Evolutionary conservation across 2,329 filamentous ascomycete genomes (phyloP).

Genomic region (Phialocephala sp.): DNA sequence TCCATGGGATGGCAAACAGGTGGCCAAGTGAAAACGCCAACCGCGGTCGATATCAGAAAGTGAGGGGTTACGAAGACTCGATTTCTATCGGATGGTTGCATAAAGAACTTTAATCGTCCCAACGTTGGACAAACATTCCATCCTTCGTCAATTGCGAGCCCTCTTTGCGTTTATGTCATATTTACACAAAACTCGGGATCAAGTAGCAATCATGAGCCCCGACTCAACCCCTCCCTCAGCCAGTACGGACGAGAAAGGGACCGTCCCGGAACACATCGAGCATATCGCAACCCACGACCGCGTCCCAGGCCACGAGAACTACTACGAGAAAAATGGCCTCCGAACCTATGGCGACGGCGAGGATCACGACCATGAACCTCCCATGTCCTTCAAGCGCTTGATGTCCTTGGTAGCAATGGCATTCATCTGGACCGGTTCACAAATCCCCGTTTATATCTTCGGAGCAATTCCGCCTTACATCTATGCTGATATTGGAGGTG

Average conservation of each 20-base stretch:
- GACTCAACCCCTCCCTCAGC: constrained; percentile 20
- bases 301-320: constrained; percentile 29
- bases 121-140: too few species aligned
- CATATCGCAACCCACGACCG: constrained; percentile 29
- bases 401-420: constrained; percentile 64
- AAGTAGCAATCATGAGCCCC: constrained; percentile 14
- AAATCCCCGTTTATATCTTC: constrained; percentile 61
- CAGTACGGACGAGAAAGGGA: constrained; percentile 16
- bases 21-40: constrained; percentile 6
- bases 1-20: constrained; percentile 1
- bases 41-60: constrained; percentile 13
- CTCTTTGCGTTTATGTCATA: not conserved
- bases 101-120: constrained; percentile 6
- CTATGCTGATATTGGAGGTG: constrained; percentile 62
- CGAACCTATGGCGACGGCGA: constrained; percentile 53
- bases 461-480: constrained; percentile 57
- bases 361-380: constrained; percentile 52
- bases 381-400: constrained; percentile 54
- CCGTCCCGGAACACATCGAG: constrained; percentile 10
- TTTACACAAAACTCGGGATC: not conserved
- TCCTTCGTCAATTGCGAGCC: not conserved
- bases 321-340: constrained; percentile 43
- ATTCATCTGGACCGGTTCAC: constrained; percentile 64
- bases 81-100: not conserved
- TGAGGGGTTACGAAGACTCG: constrained; percentile 11